Evolutionary conservation across 805 yeast genomes (phyloP), one percentile per base, ranked within the genome.

Genomic region (Kregervanrija pseudodelftensis): DNA sequence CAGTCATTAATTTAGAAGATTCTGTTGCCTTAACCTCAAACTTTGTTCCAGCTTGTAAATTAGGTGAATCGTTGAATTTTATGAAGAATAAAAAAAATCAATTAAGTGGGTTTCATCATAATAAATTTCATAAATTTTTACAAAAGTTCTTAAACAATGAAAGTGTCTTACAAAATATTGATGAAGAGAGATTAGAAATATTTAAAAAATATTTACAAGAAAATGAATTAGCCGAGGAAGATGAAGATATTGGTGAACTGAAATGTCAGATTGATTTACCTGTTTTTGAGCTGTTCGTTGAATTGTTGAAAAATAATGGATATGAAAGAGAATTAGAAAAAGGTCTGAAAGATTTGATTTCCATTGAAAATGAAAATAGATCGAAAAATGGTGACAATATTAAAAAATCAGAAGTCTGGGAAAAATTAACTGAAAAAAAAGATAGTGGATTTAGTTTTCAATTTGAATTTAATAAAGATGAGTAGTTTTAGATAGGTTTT

Each of bases 1-100:
- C 80, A 39, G 97, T 90, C 30, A 85, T 89, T n/a, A 89, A 89
- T 55, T 57, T 89, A 11, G 85, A 82, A 46, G 88, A 83, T 57
- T 70, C 80, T n/a, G 80, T 89, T 14, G 97, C 96, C 0, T 64
- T 89, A 55, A 89, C 97, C 0, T 95, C 87, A 51, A 89, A 89
- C 61, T 89, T 90, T 62, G 90, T 87, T 10, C 95, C 96, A 0
- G 59, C 60, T 36, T 72, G 77, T 37, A 77, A 79, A 47, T 61
- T 89, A 33, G 68, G 74, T n/a, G 67, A 71, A 33, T 93, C 79
- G 3, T 65, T 86, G 46, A 64, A 74, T 50, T 89, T 89, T 55
- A 73, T 89, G 57, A 76, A 79, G 55, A 70, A 76, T 52, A 85
- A 80, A 55, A 67, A 71, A 7, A 74, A 75, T 33, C 96, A 89